Evolutionary conservation across 2,329 filamentous ascomycete species (phyloP).

Genomic region (Claviceps arundinis): DNA sequence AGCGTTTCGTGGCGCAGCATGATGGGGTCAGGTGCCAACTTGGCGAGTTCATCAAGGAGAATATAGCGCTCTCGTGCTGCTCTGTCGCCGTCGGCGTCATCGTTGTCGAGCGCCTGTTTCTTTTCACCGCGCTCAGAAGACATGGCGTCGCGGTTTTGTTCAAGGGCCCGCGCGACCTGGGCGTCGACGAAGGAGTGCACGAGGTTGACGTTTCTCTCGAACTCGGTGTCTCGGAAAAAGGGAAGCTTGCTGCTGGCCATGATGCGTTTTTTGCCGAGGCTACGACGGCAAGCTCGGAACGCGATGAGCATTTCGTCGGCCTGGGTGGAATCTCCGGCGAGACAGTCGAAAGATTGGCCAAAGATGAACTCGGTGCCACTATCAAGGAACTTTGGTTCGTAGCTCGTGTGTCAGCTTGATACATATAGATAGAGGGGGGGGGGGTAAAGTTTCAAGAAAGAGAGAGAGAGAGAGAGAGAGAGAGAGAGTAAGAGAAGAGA

Average conservation of each 20-base stretch:
- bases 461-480: background rate
- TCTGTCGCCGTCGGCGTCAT: background rate
- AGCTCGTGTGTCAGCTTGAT: too few species aligned
- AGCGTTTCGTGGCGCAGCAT: constrained; percentile 2
- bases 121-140: background rate
- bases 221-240: background rate
- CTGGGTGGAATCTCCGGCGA: background rate
- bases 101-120: background rate
- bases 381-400: constrained; percentile 1
- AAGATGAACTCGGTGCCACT: constrained; percentile 3
- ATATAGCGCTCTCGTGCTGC: background rate
- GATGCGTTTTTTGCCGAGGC: constrained; percentile 1
- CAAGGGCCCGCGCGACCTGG: background rate
- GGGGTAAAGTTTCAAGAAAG: background rate
- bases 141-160: background rate
- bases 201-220: constrained; percentile 1
- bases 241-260: background rate
- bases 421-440: background rate
- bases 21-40: background rate
- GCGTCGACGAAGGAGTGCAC: constrained; percentile 2
- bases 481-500: background rate
- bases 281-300: background rate
- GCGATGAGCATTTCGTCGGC: constrained; percentile 1
- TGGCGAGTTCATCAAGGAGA: constrained; percentile 2
- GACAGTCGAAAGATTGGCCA: constrained; percentile 2